phyloP scores from a whole-genome alignment of 305 asterid genomes.

The Nicotiana rustica region DNA sequence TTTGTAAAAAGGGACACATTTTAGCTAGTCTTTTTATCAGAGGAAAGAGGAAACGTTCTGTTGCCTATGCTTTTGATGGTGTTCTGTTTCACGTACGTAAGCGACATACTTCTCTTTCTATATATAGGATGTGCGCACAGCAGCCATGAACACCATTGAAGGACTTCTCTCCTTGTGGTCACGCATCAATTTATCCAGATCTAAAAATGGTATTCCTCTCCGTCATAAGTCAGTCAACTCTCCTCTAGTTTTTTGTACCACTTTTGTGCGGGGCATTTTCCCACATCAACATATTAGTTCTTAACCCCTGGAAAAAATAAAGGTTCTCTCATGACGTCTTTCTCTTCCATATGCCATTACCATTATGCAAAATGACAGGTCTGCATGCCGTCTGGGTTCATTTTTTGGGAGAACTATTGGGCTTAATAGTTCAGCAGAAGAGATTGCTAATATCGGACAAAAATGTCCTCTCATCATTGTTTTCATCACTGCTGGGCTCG shows the following conservation, averaged over 20 bases:
- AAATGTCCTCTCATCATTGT: slow-evolving; percentile 64
- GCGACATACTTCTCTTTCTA: slow-evolving; percentile 13
- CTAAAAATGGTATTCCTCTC: slow-evolving; percentile 57
- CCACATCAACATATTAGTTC: background rate
- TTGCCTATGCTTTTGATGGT: background rate
- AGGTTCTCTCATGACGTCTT: slow-evolving; percentile 3
- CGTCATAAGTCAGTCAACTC: background rate
- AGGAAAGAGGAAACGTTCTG: background rate
- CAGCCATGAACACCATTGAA: slow-evolving; percentile 79
- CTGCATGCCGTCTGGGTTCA: slow-evolving; percentile 49
- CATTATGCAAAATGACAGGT: slow-evolving; percentile 57
- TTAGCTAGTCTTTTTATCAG: background rate
- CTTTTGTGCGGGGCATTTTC: background rate
- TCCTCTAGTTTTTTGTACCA: slow-evolving; percentile 13
- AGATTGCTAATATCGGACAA: slow-evolving; percentile 76
- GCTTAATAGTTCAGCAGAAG: slow-evolving; percentile 72
- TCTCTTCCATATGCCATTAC: slow-evolving; percentile 32
- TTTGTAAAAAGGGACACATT: slow-evolving; percentile 13
- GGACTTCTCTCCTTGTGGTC: slow-evolving; percentile 61
- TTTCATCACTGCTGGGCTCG: slow-evolving; percentile 72
- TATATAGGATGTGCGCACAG: slow-evolving; percentile 66
- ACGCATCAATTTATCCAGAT: slow-evolving; percentile 45
- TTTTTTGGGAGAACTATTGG: slow-evolving; percentile 78
- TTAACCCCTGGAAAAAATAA: background rate
- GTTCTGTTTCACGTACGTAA: slow-evolving; percentile 17